Base-by-base conservation (phyloP, 306 rosid species). In the Cotoneaster glaucophyllus region DNA sequence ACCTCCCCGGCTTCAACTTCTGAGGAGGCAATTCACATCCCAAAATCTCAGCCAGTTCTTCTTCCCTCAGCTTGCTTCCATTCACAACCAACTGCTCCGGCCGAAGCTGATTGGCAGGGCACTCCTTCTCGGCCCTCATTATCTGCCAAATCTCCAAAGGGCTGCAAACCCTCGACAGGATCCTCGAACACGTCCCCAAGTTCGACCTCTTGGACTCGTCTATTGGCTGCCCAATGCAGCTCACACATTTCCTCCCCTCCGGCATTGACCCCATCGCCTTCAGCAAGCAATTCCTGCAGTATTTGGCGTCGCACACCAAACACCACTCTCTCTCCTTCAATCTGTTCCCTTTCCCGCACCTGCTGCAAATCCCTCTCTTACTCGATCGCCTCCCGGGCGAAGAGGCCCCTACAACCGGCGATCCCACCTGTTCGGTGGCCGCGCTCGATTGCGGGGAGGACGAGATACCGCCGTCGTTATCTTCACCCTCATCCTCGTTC, bases 191-290 rank as follows among this genome's bases (percentile, higher is more conserved):
- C 84, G 88, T 93, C 8, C 97, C 98, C 79, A 90, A 82, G 50
- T 37, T 77, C 2, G 89, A 69, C 78, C 98, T 85, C 78, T 87
- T 90, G 10, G 82, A 67, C 85, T 93, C 98, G 13, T 90, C 93
- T 25, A 93, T 90, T 0, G 98, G 87, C 70, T 74, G 76, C 62
- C 98, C 91, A 79, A 93, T 93, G 83, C 98, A 93, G 67, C 87
- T 85, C 77, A 93, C 96, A 18, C 98, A 93, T 74, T 93, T 93
- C 17, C 98, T 73, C 18, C 98, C 98, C 84, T 93, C 98, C 2
- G 98, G 98, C 98, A 93, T 93, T 14, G 96, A 93, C 25, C 98
- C 98, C 98, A 93, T 93, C 21, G 94, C 93, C 80, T 90, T 93
- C n/a, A 93, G 80, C 74, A 93, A 80, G 78, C 98, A 93, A 70